Evolutionary conservation across 2,329 filamentous ascomycete genomes (phyloP).

Genomic region (Aspergillus persii): DNA sequence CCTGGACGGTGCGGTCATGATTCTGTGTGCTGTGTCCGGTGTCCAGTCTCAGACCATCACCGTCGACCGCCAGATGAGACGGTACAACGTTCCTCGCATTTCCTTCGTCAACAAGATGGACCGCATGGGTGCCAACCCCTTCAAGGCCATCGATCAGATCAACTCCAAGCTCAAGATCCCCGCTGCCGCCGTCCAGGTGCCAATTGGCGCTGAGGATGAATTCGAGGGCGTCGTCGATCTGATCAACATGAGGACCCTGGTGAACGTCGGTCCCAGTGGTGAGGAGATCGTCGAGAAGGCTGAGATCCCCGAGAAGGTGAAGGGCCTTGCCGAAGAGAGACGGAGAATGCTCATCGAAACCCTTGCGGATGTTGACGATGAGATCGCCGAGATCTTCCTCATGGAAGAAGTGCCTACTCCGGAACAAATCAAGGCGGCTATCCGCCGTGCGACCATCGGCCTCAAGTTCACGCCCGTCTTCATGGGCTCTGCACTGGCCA

Average conservation of each 20-base stretch:
- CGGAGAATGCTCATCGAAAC: conserved; percentile 86
- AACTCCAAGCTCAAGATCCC: conserved; percentile 92
- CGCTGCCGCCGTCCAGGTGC: conserved; percentile 89
- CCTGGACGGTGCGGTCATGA: conserved; percentile 96
- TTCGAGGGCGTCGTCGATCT: conserved; percentile 92
- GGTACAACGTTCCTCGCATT: conserved; percentile 93
- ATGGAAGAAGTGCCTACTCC: conserved; percentile 78
- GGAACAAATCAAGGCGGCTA: conserved; percentile 85
- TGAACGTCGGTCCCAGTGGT: conserved; percentile 82
- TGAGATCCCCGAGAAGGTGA: conserved; percentile 77
- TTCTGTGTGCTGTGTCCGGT: conserved; percentile 93
- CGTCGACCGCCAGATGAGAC: conserved; percentile 96
- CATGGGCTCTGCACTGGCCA: conserved; percentile 92
- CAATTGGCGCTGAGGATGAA: conserved; percentile 86
- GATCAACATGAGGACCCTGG: conserved; percentile 87
- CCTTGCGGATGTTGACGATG: conserved; percentile 93
- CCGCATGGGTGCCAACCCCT: conserved; percentile 96
- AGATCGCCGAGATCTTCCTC: conserved; percentile 92
- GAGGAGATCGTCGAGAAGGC: conserved; percentile 73
- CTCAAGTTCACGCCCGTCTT: conserved; percentile 92
- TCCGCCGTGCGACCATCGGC: conserved; percentile 83
- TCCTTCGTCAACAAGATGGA: conserved; percentile 99
- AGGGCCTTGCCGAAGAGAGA: conserved; percentile 75
- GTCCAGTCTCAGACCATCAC: conserved; percentile 98
- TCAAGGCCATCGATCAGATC: conserved; percentile 96